Conservation (phyloP, 352 stramenopile species). For the Globisporangium takayamanum region DNA sequence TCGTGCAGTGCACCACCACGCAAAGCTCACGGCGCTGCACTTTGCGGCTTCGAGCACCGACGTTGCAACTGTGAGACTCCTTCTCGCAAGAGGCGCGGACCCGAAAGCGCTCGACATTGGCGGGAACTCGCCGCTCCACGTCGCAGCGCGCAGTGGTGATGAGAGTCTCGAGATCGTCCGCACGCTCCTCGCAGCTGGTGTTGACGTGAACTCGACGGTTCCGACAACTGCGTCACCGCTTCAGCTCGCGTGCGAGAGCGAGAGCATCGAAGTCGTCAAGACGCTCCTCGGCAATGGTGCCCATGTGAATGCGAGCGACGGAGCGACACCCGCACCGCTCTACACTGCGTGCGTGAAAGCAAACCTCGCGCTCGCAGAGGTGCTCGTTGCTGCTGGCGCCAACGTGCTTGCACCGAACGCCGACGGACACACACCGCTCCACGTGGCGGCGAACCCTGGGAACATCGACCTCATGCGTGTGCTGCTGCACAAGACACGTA, state of each 20-base stretch:
- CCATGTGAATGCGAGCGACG: constrained; percentile 3
- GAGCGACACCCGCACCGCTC: not conserved
- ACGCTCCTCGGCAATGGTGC: constrained; percentile 11
- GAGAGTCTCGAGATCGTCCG: not conserved
- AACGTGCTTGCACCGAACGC: not conserved
- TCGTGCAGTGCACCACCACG: not conserved
- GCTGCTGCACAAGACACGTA: not conserved
- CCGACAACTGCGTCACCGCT: constrained; percentile 19
- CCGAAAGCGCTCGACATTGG: not conserved
- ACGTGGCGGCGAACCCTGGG: not conserved
- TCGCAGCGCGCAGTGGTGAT: not conserved
- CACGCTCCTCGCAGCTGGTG: not conserved
- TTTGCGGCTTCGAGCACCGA: not conserved
- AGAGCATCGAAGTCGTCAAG: constrained; percentile 18
- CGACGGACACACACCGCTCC: not conserved
- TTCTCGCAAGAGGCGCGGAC: not conserved
- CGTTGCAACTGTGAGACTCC: not conserved
- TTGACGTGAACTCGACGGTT: not conserved
- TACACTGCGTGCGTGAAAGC: constrained; percentile 1
- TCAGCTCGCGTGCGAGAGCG: constrained; percentile 21
- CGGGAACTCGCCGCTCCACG: not conserved
- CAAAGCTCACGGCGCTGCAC: not conserved
- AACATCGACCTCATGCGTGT: not conserved
- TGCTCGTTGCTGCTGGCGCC: not conserved
- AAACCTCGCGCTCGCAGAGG: not conserved